phyloP scores from a whole-genome alignment of 73 alveolate genomes.

The Paramecium bursaria region DNA sequence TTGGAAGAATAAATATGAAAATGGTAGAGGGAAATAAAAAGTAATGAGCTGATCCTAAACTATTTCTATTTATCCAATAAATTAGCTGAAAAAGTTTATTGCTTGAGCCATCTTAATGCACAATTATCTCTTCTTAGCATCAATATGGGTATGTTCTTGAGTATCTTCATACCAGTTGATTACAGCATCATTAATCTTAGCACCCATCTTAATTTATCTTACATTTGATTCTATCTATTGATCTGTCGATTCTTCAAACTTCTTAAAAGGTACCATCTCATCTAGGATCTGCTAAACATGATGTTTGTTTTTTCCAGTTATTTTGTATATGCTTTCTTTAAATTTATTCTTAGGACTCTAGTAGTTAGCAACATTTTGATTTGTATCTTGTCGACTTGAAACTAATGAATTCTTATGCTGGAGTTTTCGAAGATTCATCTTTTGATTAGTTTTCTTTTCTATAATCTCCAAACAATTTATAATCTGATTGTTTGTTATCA shows the following conservation, averaged over 20 bases:
- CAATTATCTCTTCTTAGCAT: background rate
- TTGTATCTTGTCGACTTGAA: no score
- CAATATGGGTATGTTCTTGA: background rate
- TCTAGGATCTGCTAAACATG: constrained; percentile 15
- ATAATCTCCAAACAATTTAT: constrained; percentile 4
- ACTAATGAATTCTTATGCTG: no score
- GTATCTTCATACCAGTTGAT: constrained; percentile 53
- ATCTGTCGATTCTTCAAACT: constrained; percentile 41
- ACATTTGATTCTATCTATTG: background rate
- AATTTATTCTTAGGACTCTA: constrained; percentile 21
- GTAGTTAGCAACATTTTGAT: no score
- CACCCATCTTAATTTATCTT: constrained; percentile 22
- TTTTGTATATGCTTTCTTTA: constrained; percentile 40
- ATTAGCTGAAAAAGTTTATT: constrained; percentile 38
- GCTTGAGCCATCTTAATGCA: constrained; percentile 52
- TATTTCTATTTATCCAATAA: constrained; percentile 49
- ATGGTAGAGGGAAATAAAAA: constrained; percentile 27
- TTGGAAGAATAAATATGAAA: constrained; percentile 13
- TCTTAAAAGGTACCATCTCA: constrained; percentile 52
- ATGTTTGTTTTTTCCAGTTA: constrained; percentile 14
- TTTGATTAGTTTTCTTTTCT: background rate
- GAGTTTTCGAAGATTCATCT: no score
- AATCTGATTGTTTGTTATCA: background rate
- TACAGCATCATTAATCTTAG: background rate
- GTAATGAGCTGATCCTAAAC: background rate